These are phyloP conservation scores for Phytophthora sojae DNA, from an alignment of 352 stramenopile species.

Conservation along the genomic window DNA sequence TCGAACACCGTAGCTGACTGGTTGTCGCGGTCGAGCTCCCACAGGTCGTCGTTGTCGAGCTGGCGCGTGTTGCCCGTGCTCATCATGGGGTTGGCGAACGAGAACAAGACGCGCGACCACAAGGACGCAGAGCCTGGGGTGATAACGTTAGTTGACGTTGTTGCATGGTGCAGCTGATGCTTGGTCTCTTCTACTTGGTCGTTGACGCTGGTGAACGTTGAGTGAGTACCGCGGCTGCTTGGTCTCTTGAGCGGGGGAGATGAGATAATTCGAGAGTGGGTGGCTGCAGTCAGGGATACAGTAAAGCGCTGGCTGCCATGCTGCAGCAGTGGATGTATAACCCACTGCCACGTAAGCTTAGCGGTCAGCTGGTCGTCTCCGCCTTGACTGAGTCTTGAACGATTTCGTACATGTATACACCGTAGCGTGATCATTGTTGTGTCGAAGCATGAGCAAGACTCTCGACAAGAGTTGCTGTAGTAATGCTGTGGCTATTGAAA, in stretches of 20 bases:
- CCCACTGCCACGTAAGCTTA: background rate
- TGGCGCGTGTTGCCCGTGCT: slow-evolving; percentile 50
- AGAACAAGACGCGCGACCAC: slow-evolving; percentile 28
- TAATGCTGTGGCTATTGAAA: too few relatives aligned
- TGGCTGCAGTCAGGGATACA: background rate
- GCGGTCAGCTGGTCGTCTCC: background rate
- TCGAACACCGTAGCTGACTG: slow-evolving; percentile 29
- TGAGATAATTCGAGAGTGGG: background rate
- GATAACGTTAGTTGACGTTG: background rate
- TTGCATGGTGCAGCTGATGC: slow-evolving; percentile 6
- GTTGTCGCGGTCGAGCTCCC: slow-evolving; percentile 46
- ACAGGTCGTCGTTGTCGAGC: slow-evolving; percentile 54
- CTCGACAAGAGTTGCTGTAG: too few relatives aligned
- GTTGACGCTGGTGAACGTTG: slow-evolving; percentile 22
- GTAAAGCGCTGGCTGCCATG: background rate
- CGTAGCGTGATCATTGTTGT: too few relatives aligned
- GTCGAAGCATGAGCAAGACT: too few relatives aligned
- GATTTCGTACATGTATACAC: too few relatives aligned
- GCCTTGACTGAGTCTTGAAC: too few relatives aligned
- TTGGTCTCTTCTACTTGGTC: slow-evolving; percentile 15
- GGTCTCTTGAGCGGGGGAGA: slow-evolving; percentile 17
- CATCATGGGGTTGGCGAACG: slow-evolving; percentile 53
- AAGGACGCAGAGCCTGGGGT: slow-evolving; percentile 19
- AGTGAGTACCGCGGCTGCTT: slow-evolving; percentile 19
- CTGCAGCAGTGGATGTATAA: background rate